A percentile compares a stretch with the other conserved stretches of the same genome.
Evolutionary conservation across 306 rosid genomes (phyloP).

Genomic region (Vigna mungo): DNA sequence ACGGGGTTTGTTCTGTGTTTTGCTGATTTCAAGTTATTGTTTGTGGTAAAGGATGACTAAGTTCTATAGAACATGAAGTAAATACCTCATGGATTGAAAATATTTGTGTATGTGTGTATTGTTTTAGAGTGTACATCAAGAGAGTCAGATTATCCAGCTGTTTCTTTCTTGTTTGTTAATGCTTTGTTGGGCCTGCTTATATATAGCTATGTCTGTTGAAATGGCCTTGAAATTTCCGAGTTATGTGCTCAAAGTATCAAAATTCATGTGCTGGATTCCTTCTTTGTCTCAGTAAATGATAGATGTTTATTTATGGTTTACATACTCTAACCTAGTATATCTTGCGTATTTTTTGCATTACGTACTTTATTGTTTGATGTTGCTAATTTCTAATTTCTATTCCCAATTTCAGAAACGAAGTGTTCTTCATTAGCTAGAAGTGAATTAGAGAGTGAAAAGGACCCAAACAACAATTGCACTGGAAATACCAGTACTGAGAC

Average conservation of each 20-base stretch:
- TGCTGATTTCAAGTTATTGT: slow-evolving; percentile 1
- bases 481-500: slow-evolving; percentile 55
- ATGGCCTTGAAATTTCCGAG: slow-evolving; percentile 37
- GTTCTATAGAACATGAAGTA: not conserved
- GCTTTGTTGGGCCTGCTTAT: slow-evolving; percentile 13
- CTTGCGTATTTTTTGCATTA: slow-evolving; percentile 22
- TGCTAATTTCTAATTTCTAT: slow-evolving; percentile 33
- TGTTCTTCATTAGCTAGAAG: slow-evolving; percentile 81
- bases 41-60: slow-evolving; percentile 13
- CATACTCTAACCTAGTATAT: not conserved
- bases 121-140: slow-evolving; percentile 17
- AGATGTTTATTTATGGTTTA: slow-evolving; percentile 14
- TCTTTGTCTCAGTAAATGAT: not conserved
- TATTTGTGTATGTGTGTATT: not conserved
- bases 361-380: slow-evolving; percentile 31
- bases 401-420: slow-evolving; percentile 70
- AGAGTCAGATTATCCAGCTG: slow-evolving; percentile 19
- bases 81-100: slow-evolving; percentile 21
- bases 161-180: slow-evolving; percentile 21
- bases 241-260: not conserved
- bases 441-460: slow-evolving; percentile 66
- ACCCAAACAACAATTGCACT: slow-evolving; percentile 55
- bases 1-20: not conserved
- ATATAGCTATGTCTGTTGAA: slow-evolving; percentile 16
- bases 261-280: not conserved